Percentiles rank a stretch among this genome's conserved stretches.
These are phyloP conservation scores for Ailanthus altissimus DNA, from an alignment of 345 rosid genomes.

Conservation along the genomic window DNA sequence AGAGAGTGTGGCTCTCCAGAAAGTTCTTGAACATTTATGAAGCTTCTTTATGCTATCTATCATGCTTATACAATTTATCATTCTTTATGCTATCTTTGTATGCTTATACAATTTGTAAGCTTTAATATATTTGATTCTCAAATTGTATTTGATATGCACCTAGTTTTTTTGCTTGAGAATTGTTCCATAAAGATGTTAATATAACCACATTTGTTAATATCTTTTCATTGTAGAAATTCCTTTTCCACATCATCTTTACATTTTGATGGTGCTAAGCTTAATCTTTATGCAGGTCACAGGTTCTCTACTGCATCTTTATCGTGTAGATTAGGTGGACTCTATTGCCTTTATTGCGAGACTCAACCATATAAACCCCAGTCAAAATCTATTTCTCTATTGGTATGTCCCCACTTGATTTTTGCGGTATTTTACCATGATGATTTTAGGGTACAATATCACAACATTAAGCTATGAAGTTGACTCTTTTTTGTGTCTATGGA, in stretches of 20 bases:
- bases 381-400: too few relatives aligned
- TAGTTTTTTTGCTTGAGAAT: background rate
- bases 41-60: too few relatives aligned
- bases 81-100: constrained; percentile 73
- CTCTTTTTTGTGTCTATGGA: background rate
- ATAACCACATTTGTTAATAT: background rate
- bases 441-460: background rate
- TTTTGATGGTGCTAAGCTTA: background rate
- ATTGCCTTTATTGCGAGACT: constrained; percentile 91
- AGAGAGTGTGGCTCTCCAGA: constrained; percentile 59
- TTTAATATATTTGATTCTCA: background rate
- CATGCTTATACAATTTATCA: constrained; percentile 47
- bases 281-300: constrained; percentile 64
- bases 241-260: background rate
- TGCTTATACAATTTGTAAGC: constrained; percentile 55
- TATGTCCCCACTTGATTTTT: constrained; percentile 33
- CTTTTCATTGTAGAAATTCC: background rate
- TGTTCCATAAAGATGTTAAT: background rate
- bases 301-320: constrained; percentile 52
- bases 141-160: background rate
- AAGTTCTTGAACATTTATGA: constrained; percentile 62
- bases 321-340: constrained; percentile 73
- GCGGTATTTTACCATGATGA: constrained; percentile 6
- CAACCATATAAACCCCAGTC: too few relatives aligned
- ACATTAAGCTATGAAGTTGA: too few relatives aligned